Base-by-base conservation (phyloP, 495 filamentous ascomycete genomes). In the Podospora comata region DNA sequence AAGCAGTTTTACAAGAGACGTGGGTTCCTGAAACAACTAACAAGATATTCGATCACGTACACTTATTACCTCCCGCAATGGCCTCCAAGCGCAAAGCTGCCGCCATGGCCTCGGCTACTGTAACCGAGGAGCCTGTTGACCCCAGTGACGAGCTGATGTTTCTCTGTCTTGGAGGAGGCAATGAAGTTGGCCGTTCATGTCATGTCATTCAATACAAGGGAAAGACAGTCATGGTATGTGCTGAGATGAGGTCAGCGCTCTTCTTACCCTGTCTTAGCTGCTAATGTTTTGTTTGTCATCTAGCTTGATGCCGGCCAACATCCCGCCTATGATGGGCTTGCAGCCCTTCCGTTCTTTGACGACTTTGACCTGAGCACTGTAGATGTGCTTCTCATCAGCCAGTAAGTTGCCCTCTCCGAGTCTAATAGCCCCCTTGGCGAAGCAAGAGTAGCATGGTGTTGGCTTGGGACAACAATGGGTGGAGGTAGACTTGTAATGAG, bases 151-250 rank as follows among this genome's bases (percentile, higher is more conserved):
- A 97, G 80, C 85, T 99, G 64, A 91, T 90, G 79, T 99, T 99
- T 75, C 86, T 97, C 62, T 94, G 92, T 70, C 83, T 99, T 48
- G 95, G 95, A 63, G 95, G 95, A 67, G 94, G 95, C 53, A 98
- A 97, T 76, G 95, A 99, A 79, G 95, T 99, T 65, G 95, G 95
- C 64, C 86, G 95, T 66, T 97, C 95, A 67, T 98, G 95, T 80
- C 95, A 99, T 77, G 97, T 99, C 67, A 87, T 99, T 30, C 92
- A 97, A 74, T 99, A 99, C 85, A 99, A 98, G 75, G 95, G 95
- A 20, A 99, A 99, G 76, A 98, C 95, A 5, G 92, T 99, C 67
- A 99, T 99, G 95, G 92, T 94, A 81, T 67, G 89, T 80, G 11
- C 39, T 48, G 39, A 48, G 39, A 11, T 11, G 15, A 48, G 2